Evolutionary conservation across 2,329 filamentous ascomycete species (phyloP).

Genomic region (Calonectria ilicicola): DNA sequence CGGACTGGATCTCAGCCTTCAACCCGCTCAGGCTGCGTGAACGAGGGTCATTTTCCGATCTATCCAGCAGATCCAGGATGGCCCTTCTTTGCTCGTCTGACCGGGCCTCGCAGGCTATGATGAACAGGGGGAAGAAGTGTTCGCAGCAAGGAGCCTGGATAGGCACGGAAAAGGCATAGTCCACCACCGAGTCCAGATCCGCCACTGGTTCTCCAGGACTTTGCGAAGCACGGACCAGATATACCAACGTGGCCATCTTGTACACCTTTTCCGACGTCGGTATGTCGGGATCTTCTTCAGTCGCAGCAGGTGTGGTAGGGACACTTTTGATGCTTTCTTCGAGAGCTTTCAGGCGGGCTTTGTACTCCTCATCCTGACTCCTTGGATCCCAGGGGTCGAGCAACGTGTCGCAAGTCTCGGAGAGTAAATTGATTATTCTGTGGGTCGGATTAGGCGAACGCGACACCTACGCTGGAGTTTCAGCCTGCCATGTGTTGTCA

Average conservation of each 20-base stretch:
- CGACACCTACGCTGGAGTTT: conserved; percentile 1
- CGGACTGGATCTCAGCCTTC: conserved; percentile 38
- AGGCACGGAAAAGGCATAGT: conserved; percentile 31
- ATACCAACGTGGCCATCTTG: conserved; percentile 31
- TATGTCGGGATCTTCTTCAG: not conserved
- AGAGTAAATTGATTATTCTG: conserved; percentile 31
- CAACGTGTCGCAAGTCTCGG: conserved; percentile 23
- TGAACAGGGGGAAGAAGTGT: conserved; percentile 51
- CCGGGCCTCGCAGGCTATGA: conserved; percentile 49
- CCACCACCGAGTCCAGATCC: conserved; percentile 35
- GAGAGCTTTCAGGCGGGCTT: conserved; percentile 18
- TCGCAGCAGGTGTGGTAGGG: not conserved
- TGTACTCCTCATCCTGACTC: conserved; percentile 23
- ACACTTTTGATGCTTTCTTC: conserved; percentile 17
- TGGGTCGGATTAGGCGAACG: conserved; percentile 22
- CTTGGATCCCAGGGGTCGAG: conserved; percentile 26
- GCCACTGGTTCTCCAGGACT: conserved; percentile 34
- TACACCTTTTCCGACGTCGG: conserved; percentile 17
- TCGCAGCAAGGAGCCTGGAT: conserved; percentile 33
- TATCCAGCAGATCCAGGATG: conserved; percentile 46
- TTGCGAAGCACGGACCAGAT: conserved; percentile 36
- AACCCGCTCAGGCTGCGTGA: conserved; percentile 40
- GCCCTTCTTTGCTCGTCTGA: conserved; percentile 47
- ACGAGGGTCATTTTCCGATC: conserved; percentile 32
- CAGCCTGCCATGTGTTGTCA: not conserved